Percentiles rank a stretch among this genome's conserved stretches.
phyloP scores from a whole-genome alignment of 1,284 basidiomycete genomes.

The Moesziomyces parantarcticus region DNA sequence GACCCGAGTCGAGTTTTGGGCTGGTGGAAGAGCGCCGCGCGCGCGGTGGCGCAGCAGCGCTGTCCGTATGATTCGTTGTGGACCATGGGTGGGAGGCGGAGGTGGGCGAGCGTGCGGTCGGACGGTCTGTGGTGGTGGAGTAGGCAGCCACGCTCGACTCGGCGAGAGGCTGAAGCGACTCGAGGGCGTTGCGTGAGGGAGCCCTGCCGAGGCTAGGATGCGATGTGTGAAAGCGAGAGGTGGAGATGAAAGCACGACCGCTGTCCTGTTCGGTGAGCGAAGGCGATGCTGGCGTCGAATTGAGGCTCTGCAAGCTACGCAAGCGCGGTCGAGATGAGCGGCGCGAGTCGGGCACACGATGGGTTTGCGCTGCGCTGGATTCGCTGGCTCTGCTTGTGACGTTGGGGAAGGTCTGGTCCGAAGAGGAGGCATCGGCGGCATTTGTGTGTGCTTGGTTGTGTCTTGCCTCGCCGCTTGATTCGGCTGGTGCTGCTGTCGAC shows the following conservation, averaged over 20 bases:
- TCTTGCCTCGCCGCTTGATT: constrained; percentile 5
- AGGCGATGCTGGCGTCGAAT: constrained; percentile 40
- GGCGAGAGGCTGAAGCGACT: constrained; percentile 38
- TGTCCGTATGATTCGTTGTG: not conserved
- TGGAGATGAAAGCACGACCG: constrained; percentile 27
- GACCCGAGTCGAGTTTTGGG: constrained; percentile 20
- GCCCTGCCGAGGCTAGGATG: constrained; percentile 26
- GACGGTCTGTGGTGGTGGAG: not conserved
- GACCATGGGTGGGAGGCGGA: constrained; percentile 4
- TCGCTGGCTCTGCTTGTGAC: not conserved
- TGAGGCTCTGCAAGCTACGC: constrained; percentile 45
- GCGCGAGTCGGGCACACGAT: constrained; percentile 8
- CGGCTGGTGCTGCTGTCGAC: not conserved
- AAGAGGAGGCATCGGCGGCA: not conserved
- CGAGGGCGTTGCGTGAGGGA: constrained; percentile 36
- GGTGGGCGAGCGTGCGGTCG: constrained; percentile 5
- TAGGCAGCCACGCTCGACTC: constrained; percentile 18
- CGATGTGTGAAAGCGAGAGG: constrained; percentile 18
- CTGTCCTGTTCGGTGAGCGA: constrained; percentile 44
- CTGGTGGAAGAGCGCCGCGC: constrained; percentile 19
- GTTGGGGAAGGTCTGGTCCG: not conserved
- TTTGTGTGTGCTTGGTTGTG: constrained; percentile 1
- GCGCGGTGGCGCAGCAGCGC: constrained; percentile 7
- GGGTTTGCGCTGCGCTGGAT: constrained; percentile 4
- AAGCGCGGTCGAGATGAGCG: constrained; percentile 31